phyloP scores from a whole-genome alignment of 805 yeast genomes.

The Metschnikowia reukaufii region DNA sequence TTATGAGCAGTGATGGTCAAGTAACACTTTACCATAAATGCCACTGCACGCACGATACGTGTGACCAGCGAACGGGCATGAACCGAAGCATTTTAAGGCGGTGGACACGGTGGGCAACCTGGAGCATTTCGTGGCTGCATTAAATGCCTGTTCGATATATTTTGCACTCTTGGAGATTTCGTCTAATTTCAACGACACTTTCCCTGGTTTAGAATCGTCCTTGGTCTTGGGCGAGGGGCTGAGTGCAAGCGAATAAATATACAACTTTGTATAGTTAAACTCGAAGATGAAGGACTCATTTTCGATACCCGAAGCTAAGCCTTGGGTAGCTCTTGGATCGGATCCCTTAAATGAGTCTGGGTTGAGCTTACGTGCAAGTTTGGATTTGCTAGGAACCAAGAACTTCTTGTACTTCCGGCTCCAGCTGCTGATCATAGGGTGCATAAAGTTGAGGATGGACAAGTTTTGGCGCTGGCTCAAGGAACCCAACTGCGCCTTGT shows the following conservation, averaged over 20 bases:
- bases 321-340: slow-evolving; percentile 38
- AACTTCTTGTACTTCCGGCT: slow-evolving; percentile 57
- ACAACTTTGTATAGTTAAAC: slow-evolving; percentile 78
- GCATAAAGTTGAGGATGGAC: slow-evolving; percentile 66
- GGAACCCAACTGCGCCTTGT: slow-evolving; percentile 52
- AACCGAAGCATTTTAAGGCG: slow-evolving; percentile 59
- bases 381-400: slow-evolving; percentile 49
- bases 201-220: slow-evolving; percentile 13
- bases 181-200: slow-evolving; percentile 50
- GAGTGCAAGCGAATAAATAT: slow-evolving; percentile 80
- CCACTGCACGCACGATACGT: slow-evolving; percentile 81
- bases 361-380: slow-evolving; percentile 34
- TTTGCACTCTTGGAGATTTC: slow-evolving; percentile 72
- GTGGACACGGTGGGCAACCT: slow-evolving; percentile 69
- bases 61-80: slow-evolving; percentile 92
- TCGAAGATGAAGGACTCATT: slow-evolving; percentile 76
- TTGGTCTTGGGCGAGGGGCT: slow-evolving; percentile 36
- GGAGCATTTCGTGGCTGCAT: slow-evolving; percentile 80
- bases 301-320: slow-evolving; percentile 48
- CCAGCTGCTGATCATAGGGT: slow-evolving; percentile 82
- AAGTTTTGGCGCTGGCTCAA: slow-evolving; percentile 64
- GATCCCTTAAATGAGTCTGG: slow-evolving; percentile 27
- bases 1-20: slow-evolving; percentile 57
- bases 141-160: slow-evolving; percentile 78
- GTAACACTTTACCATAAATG: slow-evolving; percentile 85